Percentiles rank a stretch among this genome's conserved stretches.
Conservation (phyloP, 139 green algal genomes). For the Zygnema circumcarinatum region DNA sequence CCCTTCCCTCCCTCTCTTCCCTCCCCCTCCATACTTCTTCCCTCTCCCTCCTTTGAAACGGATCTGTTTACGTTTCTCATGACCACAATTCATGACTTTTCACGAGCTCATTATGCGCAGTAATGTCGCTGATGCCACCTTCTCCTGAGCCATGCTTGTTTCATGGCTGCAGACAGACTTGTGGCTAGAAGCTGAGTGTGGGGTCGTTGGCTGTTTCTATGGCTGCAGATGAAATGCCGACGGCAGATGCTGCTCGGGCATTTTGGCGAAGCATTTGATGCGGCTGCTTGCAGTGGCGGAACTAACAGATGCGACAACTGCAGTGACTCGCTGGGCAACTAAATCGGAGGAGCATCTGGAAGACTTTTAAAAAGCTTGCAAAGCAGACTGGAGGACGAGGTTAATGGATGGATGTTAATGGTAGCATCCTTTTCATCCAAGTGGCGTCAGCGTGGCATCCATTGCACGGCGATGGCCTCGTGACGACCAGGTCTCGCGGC, state of each 20-base stretch:
- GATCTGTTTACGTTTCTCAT: not conserved
- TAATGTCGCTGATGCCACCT: not conserved
- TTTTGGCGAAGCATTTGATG: conserved; percentile 49
- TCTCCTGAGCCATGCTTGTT: too few relatives aligned
- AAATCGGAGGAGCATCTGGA: too few relatives aligned
- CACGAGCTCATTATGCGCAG: not conserved
- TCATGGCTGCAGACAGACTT: too few relatives aligned
- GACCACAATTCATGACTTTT: not conserved
- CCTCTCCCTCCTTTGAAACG: not conserved
- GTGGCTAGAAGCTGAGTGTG: not conserved
- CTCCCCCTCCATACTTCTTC: not conserved
- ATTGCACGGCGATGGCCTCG: too few relatives aligned
- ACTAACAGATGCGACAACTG: conserved; percentile 47
- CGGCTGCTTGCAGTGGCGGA: not conserved
- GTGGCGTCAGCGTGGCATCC: too few relatives aligned
- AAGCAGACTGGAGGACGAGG: too few relatives aligned
- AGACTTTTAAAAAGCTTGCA: too few relatives aligned
- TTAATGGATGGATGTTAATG: too few relatives aligned
- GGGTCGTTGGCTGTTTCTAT: too few relatives aligned
- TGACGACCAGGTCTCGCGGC: too few relatives aligned
- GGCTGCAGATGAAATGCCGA: not conserved
- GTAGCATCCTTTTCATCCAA: too few relatives aligned
- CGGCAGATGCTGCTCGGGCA: conserved; percentile 50
- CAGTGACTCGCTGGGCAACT: not conserved
- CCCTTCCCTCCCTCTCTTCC: too few relatives aligned